These are phyloP conservation scores for Aureobasidium zeae DNA, from an alignment of 2,329 filamentous ascomycete genomes.

Conservation along the genomic window DNA sequence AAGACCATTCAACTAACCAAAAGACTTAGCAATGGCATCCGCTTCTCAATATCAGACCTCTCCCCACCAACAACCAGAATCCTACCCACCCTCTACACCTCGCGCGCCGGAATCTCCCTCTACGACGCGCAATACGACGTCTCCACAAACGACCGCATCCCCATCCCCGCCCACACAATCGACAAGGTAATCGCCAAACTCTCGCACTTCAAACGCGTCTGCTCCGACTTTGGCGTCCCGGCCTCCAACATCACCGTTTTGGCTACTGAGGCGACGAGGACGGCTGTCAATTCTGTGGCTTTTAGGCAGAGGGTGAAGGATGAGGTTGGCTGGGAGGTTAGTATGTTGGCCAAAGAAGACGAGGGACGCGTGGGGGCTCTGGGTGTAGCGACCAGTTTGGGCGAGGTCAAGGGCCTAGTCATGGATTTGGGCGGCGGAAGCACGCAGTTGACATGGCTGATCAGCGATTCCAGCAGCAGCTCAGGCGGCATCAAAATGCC, in stretches of 20 bases:
- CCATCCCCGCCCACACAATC: conserved; percentile 54
- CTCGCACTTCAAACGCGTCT: conserved; percentile 61
- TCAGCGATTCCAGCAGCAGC: conserved; percentile 35
- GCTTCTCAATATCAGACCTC: conserved; percentile 82
- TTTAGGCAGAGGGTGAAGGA: conserved; percentile 58
- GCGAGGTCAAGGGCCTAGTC: conserved; percentile 63
- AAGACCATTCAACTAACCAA: too few relatives aligned
- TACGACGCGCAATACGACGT: conserved; percentile 64
- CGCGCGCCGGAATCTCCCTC: conserved; percentile 71
- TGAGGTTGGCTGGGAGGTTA: conserved; percentile 58
- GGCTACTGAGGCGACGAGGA: conserved; percentile 82
- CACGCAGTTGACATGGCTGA: conserved; percentile 60
- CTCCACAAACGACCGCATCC: conserved; percentile 33
- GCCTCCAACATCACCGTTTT: conserved; percentile 60
- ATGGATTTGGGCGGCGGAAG: conserved; percentile 78
- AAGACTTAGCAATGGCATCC: conserved; percentile 64
- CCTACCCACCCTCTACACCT: conserved; percentile 66
- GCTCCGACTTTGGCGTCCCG: conserved; percentile 59
- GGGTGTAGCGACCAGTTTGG: conserved; percentile 69
- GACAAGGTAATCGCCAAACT: conserved; percentile 56
- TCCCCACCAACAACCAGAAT: conserved; percentile 61
- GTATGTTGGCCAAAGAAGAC: conserved; percentile 65
- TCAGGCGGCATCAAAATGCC: conserved; percentile 45
- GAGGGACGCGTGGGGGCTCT: conserved; percentile 77
- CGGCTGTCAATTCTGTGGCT: conserved; percentile 60